Base-by-base conservation (phyloP, 768 basidiomycete species). In the Russula sp. region DNA sequence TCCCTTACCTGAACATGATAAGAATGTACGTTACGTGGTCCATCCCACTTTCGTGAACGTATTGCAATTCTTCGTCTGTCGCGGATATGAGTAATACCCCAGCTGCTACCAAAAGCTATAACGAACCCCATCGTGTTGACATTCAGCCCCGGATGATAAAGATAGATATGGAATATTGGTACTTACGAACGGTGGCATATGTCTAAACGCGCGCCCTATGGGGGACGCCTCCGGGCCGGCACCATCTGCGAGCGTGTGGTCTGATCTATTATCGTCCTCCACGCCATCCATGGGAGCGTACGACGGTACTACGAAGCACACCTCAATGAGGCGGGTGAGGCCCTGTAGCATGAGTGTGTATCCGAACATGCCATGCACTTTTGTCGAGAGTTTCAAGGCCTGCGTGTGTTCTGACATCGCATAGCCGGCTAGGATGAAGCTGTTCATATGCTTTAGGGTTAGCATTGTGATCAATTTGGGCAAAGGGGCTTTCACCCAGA, bases 351-450 rank as follows among this genome's bases (percentile, higher is more conserved):
- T 92, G 28, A 98, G 82, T 0, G 89, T 88, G 67, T 84, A 80
- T n/a, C 94, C 94, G 67, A 96, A 96, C 64, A 87, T 79, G 0
- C 81, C 80, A 71, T 96, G 94, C 3, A 95, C 88, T 88, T 91
- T 68, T 1, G 92, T 91, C 0, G 92, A 92, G 44, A 95, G 78
- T 84, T 86, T 87, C 55, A 94, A 79, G 5, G 84, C 85, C 76
- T 98, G 94, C 0, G 84, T 84, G 68, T 97, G 94, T 49, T 91
- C 86, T 0, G 90, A 89, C 90, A 97, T 95, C 0, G 88, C 94
- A 87, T 90, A 96, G 7, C 95, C 95, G 0, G 95, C 96, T 63
- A 97, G 78, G 63, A 93, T 86, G 67, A 95, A 87, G 54, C 89
- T 93, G 32, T 34, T 28, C 24, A 7, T 14, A 24, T 2, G 50